Evolutionary conservation across 208 protist species (phyloP).

Genomic region (Wallacemonas collosoma): DNA sequence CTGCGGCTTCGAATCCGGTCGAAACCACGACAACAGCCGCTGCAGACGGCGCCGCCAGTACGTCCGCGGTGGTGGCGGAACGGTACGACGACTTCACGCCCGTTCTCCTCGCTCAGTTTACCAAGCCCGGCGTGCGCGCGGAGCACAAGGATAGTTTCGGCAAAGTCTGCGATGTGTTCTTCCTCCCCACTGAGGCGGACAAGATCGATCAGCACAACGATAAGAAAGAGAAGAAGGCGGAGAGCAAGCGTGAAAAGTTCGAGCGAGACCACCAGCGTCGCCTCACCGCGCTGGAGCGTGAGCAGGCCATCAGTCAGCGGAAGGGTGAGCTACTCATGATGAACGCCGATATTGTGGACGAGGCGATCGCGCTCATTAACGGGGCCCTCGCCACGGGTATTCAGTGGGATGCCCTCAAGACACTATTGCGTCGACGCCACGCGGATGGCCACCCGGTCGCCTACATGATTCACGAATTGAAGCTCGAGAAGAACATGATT

Average conservation of each 20-base stretch:
- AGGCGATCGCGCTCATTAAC: conserved; percentile 89
- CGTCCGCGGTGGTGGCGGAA: conserved; percentile 26
- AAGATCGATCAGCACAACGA: conserved; percentile 84
- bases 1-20: not conserved
- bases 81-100: conserved; percentile 92
- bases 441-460: conserved; percentile 92
- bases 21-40: not conserved
- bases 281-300: conserved; percentile 69
- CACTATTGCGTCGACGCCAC: conserved; percentile 83
- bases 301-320: conserved; percentile 54
- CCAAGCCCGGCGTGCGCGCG: conserved; percentile 2
- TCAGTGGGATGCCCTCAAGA: conserved; percentile 82
- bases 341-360: conserved; percentile 90
- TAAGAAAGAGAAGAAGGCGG: conserved; percentile 67
- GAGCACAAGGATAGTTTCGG: conserved; percentile 83
- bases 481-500: conserved; percentile 89
- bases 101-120: conserved; percentile 87
- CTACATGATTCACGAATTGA: conserved; percentile 91
- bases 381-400: conserved; percentile 77
- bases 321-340: conserved; percentile 87
- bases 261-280: conserved; percentile 85
- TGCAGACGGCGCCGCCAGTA: not conserved
- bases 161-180: conserved; percentile 93
- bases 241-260: conserved; percentile 93
- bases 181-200: conserved; percentile 89